Evolutionary conservation across 306 rosid genomes (phyloP).

Genomic region (Gillenia trifoliata): DNA sequence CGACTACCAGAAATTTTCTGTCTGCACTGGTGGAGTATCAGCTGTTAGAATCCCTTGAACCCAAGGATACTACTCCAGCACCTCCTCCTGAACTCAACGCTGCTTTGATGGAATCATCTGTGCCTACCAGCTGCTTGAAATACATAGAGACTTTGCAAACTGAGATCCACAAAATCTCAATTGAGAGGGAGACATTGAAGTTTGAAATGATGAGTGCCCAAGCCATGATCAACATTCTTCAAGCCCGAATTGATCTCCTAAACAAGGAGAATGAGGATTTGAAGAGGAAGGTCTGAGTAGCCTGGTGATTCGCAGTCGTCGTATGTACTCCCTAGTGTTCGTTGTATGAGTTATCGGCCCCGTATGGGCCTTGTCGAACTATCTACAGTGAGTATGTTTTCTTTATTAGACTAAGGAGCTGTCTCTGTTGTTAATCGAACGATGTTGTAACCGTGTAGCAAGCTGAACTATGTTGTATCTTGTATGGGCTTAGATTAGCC

Average conservation of each 20-base stretch:
- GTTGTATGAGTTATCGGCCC: conserved; percentile 19
- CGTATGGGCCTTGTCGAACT: neutral
- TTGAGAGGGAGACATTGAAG: conserved; percentile 74
- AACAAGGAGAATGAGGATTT: conserved; percentile 64
- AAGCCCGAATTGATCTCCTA: conserved; percentile 55
- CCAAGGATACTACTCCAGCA: conserved; percentile 38
- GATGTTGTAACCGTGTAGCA: conserved; percentile 15
- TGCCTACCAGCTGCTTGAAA: conserved; percentile 66
- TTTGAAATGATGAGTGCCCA: conserved; percentile 90
- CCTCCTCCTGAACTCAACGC: conserved; percentile 42
- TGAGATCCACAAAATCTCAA: conserved; percentile 57
- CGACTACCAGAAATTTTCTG: conserved; percentile 61
- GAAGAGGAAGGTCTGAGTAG: conserved; percentile 33
- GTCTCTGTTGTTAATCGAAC: conserved; percentile 27
- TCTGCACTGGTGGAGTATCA: conserved; percentile 91
- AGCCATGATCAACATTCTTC: conserved; percentile 79
- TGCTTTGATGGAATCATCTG: conserved; percentile 35
- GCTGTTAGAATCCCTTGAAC: conserved; percentile 71
- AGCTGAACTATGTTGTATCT: conserved; percentile 19
- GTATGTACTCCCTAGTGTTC: conserved; percentile 1
- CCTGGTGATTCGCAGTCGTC: conserved; percentile 12
- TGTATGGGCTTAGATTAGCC: conserved; percentile 13
- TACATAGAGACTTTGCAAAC: conserved; percentile 61
- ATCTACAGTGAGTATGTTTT: conserved; percentile 4
- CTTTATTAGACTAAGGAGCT: conserved; percentile 20